These are phyloP conservation scores for Phaeodactylum tricornutum DNA, from an alignment of 108 stramenopile species.

Conservation along the genomic window DNA sequence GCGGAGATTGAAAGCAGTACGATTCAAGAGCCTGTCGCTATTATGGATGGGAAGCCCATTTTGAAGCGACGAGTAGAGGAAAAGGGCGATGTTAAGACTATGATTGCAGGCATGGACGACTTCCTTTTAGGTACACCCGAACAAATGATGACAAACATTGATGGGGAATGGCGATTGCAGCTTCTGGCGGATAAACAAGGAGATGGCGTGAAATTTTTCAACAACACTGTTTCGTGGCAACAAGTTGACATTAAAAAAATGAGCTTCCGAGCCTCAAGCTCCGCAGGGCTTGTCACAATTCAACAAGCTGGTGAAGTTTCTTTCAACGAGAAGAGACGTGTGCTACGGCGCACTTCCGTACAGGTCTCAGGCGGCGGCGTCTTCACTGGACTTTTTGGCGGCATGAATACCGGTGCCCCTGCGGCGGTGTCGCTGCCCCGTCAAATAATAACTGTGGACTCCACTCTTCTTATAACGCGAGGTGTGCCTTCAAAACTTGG, in stretches of 20 bases:
- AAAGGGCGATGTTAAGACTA: slow-evolving; percentile 20
- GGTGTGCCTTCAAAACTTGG: slow-evolving; percentile 1
- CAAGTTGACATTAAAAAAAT: slow-evolving; percentile 32
- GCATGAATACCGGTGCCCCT: slow-evolving; percentile 18
- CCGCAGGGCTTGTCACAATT: slow-evolving; percentile 30
- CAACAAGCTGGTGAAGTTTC: slow-evolving; percentile 35
- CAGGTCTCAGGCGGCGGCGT: slow-evolving; percentile 26
- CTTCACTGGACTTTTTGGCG: slow-evolving; percentile 28
- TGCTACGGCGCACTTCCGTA: slow-evolving; percentile 32
- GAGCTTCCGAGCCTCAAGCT: slow-evolving; percentile 33
- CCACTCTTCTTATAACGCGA: slow-evolving; percentile 55
- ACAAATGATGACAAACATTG: slow-evolving; percentile 51
- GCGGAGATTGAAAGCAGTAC: slow-evolving; percentile 17
- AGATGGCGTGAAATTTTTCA: slow-evolving; percentile 77
- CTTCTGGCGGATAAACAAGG: slow-evolving; percentile 71
- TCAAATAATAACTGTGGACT: slow-evolving; percentile 74
- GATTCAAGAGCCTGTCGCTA: slow-evolving; percentile 30
- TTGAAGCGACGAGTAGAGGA: slow-evolving; percentile 25
- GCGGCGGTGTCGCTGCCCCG: slow-evolving; percentile 39
- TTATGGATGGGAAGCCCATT: slow-evolving; percentile 43
- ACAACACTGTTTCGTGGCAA: slow-evolving; percentile 59
- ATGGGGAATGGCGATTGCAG: slow-evolving; percentile 72
- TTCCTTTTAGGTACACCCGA: slow-evolving; percentile 45
- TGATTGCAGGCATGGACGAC: slow-evolving; percentile 36
- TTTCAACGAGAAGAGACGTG: slow-evolving; percentile 35